These are phyloP conservation scores for Kalanchoe fedtschenkoi DNA, from an alignment of 164 flowering plant species.

Conservation along the genomic window DNA sequence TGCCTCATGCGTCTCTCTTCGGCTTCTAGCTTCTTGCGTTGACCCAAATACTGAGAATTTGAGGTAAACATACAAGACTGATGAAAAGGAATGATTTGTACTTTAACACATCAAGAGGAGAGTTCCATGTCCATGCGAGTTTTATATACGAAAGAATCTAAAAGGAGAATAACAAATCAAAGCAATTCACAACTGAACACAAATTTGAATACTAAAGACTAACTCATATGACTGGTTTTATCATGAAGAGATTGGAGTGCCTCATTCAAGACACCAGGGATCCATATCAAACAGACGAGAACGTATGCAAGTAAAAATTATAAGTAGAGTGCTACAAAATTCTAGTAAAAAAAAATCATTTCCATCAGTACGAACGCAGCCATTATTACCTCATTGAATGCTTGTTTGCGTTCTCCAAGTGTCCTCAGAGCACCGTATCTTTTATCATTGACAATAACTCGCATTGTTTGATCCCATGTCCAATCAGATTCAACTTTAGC, in stretches of 20 bases:
- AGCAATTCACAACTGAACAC: background rate
- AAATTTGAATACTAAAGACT: background rate
- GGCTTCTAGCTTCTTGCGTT: constrained; percentile 75
- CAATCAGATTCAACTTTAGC: constrained; percentile 91
- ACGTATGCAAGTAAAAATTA: background rate
- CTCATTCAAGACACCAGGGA: background rate
- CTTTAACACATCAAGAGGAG: background rate
- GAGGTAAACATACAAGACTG: constrained; percentile 1
- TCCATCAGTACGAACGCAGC: background rate
- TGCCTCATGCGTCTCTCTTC: constrained; percentile 80
- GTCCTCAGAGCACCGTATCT: constrained; percentile 91
- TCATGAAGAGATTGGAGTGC: background rate
- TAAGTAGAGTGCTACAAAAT: background rate
- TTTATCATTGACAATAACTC: constrained; percentile 82
- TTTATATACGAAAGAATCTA: background rate
- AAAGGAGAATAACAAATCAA: background rate
- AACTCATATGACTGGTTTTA: background rate
- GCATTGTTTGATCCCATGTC: constrained; percentile 99
- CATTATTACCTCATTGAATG: constrained; percentile 78
- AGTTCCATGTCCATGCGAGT: background rate
- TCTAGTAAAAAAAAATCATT: background rate
- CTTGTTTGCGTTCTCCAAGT: constrained; percentile 95
- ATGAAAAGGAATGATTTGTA: background rate
- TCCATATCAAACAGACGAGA: background rate
- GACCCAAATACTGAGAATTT: constrained; percentile 61